These are phyloP conservation scores for Wickerhamiella slavikovae DNA, from an alignment of 805 yeast genomes.

Conservation along the genomic window DNA sequence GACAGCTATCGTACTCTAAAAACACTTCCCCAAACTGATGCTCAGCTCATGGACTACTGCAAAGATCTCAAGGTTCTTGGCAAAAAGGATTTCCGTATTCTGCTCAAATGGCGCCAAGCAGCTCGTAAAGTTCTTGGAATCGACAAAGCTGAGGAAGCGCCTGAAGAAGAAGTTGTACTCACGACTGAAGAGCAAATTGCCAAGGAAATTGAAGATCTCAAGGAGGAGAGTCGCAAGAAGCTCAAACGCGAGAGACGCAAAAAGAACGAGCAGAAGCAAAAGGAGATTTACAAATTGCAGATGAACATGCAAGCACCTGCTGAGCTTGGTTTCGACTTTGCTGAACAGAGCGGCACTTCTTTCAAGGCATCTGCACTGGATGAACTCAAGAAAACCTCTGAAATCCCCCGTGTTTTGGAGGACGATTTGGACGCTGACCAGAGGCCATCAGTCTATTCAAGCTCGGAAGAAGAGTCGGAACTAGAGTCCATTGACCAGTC, in stretches of 20 bases:
- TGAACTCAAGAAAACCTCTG: slow-evolving; percentile 76
- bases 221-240: slow-evolving; percentile 47
- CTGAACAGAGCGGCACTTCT: slow-evolving; percentile 50
- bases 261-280: slow-evolving; percentile 65
- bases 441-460: slow-evolving; percentile 22
- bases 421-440: slow-evolving; percentile 10
- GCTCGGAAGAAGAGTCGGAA: slow-evolving; percentile 13
- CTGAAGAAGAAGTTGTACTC: slow-evolving; percentile 42
- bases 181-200: slow-evolving; percentile 75
- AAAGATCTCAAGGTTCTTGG: slow-evolving; percentile 89
- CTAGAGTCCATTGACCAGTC: slow-evolving; percentile 16
- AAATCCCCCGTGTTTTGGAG: slow-evolving; percentile 29
- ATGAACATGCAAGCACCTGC: slow-evolving; percentile 88
- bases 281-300: slow-evolving; percentile 78
- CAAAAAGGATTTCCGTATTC: slow-evolving; percentile 71
- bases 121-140: slow-evolving; percentile 63
- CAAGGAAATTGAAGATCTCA: slow-evolving; percentile 56
- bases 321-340: slow-evolving; percentile 89
- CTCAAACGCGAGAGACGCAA: slow-evolving; percentile 65
- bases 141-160: slow-evolving; percentile 29
- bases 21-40: slow-evolving; percentile 56
- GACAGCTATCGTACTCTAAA: slow-evolving; percentile 53
- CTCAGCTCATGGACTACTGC: slow-evolving; percentile 62
- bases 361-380: slow-evolving; percentile 75
- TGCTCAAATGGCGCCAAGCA: slow-evolving; percentile 73